phyloP scores from a whole-genome alignment of 73 alveolate genomes.

The Blepharisma stoltei region DNA sequence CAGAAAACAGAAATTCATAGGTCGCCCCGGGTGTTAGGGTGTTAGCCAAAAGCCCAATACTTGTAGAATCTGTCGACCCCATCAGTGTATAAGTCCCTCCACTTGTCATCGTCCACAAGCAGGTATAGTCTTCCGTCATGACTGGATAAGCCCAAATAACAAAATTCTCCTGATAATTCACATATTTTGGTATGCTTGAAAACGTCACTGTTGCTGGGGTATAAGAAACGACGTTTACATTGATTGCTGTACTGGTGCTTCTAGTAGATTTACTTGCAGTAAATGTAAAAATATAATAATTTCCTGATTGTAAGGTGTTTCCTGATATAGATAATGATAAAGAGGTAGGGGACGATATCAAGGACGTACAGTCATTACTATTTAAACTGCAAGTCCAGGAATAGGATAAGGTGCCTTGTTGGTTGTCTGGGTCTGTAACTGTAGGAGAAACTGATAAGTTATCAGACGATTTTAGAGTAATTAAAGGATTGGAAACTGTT shows the following conservation, averaged over 20 bases:
- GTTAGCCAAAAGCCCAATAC: not conserved
- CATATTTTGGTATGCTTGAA: not conserved
- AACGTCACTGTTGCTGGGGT: slow-evolving; percentile 5
- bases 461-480: not conserved
- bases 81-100: not conserved
- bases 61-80: not conserved
- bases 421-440: not conserved
- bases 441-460: not conserved
- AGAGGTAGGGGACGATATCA: not conserved
- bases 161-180: not conserved
- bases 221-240: not conserved
- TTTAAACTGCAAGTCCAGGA: not conserved
- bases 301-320: not conserved
- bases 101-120: not conserved
- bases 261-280: not conserved
- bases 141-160: not conserved
- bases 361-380: not conserved
- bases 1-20: slow-evolving; percentile 1
- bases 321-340: not conserved
- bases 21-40: slow-evolving; percentile 8
- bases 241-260: not conserved
- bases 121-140: not conserved
- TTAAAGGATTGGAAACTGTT: not conserved
- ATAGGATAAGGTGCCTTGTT: not conserved
- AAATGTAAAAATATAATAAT: not conserved